phyloP scores from a whole-genome alignment of 495 filamentous ascomycete species.

The Hypoxylon lienhwacheense region DNA sequence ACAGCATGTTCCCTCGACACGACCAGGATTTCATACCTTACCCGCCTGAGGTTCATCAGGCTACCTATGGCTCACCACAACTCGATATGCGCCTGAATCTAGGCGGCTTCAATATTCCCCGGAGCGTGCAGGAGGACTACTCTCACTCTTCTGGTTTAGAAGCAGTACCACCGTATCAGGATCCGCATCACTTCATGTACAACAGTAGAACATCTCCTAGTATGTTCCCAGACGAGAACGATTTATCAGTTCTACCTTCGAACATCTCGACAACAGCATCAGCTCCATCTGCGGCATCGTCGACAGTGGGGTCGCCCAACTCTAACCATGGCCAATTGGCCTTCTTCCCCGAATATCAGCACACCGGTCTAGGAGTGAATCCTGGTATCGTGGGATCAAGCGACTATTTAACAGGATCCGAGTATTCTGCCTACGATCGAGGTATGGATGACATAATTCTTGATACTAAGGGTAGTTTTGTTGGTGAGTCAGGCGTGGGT shows the following conservation, averaged over 20 bases:
- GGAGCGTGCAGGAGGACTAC: slow-evolving; percentile 44
- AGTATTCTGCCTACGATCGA: slow-evolving; percentile 55
- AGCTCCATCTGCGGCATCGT: slow-evolving; percentile 74
- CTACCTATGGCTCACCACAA: slow-evolving; percentile 39
- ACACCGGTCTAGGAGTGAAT: slow-evolving; percentile 62
- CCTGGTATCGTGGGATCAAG: slow-evolving; percentile 69
- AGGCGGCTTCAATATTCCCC: slow-evolving; percentile 43
- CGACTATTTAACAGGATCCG: slow-evolving; percentile 58
- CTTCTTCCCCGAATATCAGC: slow-evolving; percentile 63
- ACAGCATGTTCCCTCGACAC: slow-evolving; percentile 39
- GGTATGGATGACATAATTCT: slow-evolving; percentile 53
- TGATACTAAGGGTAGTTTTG: slow-evolving; percentile 62
- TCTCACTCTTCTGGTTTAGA: slow-evolving; percentile 46
- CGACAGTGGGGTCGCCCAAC: slow-evolving; percentile 79
- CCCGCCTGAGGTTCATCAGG: slow-evolving; percentile 48
- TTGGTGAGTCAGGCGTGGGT: slow-evolving; percentile 73
- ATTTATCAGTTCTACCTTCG: slow-evolving; percentile 54
- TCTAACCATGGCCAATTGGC: slow-evolving; percentile 62
- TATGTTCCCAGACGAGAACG: slow-evolving; percentile 49
- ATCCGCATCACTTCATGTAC: slow-evolving; percentile 43
- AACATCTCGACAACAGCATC: slow-evolving; percentile 76
- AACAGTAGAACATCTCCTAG: slow-evolving; percentile 44
- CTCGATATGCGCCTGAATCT: slow-evolving; percentile 50
- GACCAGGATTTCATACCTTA: slow-evolving; percentile 49
- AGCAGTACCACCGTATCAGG: slow-evolving; percentile 37